Percentiles rank a stretch among this genome's conserved stretches.
phyloP scores from a whole-genome alignment of 2,329 filamentous ascomycete species.

The Phialophora tarda region DNA sequence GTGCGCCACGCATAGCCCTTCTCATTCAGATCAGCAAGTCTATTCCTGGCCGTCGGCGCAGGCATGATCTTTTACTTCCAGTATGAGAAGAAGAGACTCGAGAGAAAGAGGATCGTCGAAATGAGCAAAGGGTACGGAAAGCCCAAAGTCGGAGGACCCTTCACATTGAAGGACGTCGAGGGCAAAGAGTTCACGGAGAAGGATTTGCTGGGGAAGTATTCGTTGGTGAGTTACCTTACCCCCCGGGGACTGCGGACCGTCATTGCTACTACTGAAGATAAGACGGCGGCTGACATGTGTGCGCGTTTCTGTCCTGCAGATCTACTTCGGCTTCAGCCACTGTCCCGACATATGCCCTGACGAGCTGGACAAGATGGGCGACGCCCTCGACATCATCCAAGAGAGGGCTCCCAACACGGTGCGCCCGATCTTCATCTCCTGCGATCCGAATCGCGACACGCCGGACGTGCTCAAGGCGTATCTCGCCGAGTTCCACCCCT shows the following conservation, averaged over 20 bases:
- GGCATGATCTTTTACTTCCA: slow-evolving; percentile 90
- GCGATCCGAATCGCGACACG: slow-evolving; percentile 89
- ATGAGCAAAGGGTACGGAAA: slow-evolving; percentile 90
- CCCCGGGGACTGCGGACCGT: background rate
- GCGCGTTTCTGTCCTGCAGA: slow-evolving; percentile 55
- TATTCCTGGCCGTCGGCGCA: slow-evolving; percentile 80
- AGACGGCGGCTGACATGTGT: background rate
- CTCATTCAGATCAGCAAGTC: slow-evolving; percentile 84
- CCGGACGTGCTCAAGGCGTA: slow-evolving; percentile 84
- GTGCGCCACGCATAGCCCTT: slow-evolving; percentile 68
- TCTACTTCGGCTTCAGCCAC: slow-evolving; percentile 98
- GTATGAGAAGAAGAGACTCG: slow-evolving; percentile 88
- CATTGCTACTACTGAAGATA: too few relatives aligned
- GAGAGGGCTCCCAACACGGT: slow-evolving; percentile 56
- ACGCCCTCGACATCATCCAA: slow-evolving; percentile 77
- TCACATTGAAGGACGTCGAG: slow-evolving; percentile 80
- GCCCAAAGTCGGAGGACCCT: slow-evolving; percentile 90
- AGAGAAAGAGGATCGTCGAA: slow-evolving; percentile 85
- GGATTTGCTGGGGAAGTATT: slow-evolving; percentile 84
- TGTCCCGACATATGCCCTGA: slow-evolving; percentile 99
- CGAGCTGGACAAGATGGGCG: slow-evolving; percentile 99
- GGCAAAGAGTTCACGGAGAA: slow-evolving; percentile 77
- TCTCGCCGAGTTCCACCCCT: slow-evolving; percentile 85
- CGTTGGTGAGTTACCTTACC: slow-evolving; percentile 50
- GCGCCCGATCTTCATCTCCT: slow-evolving; percentile 88